Evolutionary conservation across 2,329 filamentous ascomycete genomes (phyloP), one percentile per base, ranked within the genome.

Genomic region (Exophiala xenobiotica): DNA sequence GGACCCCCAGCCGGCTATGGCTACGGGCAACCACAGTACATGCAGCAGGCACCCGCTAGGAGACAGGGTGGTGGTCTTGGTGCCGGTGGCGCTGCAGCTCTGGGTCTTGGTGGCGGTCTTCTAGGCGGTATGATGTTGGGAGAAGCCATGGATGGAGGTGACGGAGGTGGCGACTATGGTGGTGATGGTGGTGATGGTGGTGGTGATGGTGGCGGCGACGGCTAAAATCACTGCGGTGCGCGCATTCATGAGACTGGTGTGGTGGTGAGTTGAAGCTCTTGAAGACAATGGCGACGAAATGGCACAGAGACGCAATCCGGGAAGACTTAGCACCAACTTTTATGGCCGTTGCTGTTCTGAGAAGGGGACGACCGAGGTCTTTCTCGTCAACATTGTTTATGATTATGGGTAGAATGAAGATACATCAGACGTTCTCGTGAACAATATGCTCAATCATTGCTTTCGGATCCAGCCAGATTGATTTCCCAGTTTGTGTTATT

Each of bases 71-170:
- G 59, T 38, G 72, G 76, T 3, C 74, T 92, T 71, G 88, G 88
- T n/a, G 77, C 80, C 53, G 81, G 78, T 8, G 89, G 88, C 41
- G 89, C 85, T 45, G 82, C 85, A 6, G 88, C 88, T 18, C 73
- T 95, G 37, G 90, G 90, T 72, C 69, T 88, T 3, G 90, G 90
- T 60, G 90, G 86, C 57, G 90, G 90, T 68, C 65, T 96, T 65
- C 63, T 96, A 1, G 91, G 90, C 61, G 90, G 90, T 49, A 80
- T 82, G 56, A 56, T 95, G 63, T 69, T 95, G 24, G 85, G 78
- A 2, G 76, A 86, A 64, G 84, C 85, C 1, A 76, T 91, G 44
- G 72, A 87, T 49, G 80, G 85, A 54, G 67, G 78, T 40, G 70
- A 87, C 19, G 46, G 51, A n/a, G 39, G 46, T 3, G 49, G 37